These are phyloP conservation scores for Papiliotrema flavescens DNA, from an alignment of 1,284 basidiomycete species.

Conservation along the genomic window DNA sequence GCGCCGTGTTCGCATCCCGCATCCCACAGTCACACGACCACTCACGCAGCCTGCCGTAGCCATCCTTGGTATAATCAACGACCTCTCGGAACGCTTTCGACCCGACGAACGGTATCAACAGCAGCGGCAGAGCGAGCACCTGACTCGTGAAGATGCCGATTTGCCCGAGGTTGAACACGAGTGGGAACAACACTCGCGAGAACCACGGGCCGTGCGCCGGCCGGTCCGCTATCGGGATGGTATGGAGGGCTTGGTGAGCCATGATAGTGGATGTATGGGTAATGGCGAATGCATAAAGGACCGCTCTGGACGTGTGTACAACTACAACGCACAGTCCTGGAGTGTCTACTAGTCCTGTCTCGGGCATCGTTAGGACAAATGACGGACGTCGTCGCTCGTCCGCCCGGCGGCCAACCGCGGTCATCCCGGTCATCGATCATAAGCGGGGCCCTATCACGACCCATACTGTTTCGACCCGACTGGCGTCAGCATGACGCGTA, in stretches of 20 bases:
- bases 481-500: no score
- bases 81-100: conserved; percentile 61
- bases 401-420: no score
- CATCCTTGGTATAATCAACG: conserved; percentile 74
- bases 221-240: conserved; percentile 60
- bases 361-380: no score
- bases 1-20: no score
- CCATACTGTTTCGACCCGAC: no score
- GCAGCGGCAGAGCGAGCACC: conserved; percentile 60
- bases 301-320: no score
- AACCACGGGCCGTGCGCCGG: conserved; percentile 59
- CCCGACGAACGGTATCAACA: conserved; percentile 43
- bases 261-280: neutral
- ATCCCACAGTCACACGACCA: conserved; percentile 15
- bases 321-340: no score
- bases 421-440: no score
- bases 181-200: conserved; percentile 56
- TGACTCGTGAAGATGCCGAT: conserved; percentile 68
- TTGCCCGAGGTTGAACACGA: conserved; percentile 66
- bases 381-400: no score
- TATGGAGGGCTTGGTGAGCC: conserved; percentile 43
- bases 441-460: no score
- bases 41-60: conserved; percentile 70
- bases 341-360: no score
- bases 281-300: neutral